These are phyloP conservation scores for Cynara cardunculus DNA, from an alignment of 129 eudicot species.

Conservation along the genomic window DNA sequence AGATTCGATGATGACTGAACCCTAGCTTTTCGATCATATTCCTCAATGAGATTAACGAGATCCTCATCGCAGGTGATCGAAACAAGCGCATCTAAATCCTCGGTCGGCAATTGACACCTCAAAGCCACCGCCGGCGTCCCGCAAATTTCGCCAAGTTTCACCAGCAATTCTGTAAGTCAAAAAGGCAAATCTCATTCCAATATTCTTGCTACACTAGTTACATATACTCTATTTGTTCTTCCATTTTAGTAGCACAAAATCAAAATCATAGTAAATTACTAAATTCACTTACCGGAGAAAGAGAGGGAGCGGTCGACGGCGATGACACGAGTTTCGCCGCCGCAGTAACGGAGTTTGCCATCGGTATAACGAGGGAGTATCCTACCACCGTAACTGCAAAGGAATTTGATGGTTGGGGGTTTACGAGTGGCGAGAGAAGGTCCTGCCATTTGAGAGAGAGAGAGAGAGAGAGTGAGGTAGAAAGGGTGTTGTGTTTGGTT, in stretches of 20 bases:
- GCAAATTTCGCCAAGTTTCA: conserved; percentile 59
- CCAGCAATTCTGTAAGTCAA: conserved; percentile 45
- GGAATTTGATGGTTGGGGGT: conserved; percentile 51
- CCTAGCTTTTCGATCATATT: conserved; percentile 50
- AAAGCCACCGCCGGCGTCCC: conserved; percentile 50
- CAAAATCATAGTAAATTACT: background rate
- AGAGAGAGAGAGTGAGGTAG: background rate
- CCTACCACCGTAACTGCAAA: conserved; percentile 85
- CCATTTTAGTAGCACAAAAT: no score
- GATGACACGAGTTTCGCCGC: conserved; percentile 88
- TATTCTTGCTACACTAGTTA: background rate
- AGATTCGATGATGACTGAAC: conserved; percentile 28
- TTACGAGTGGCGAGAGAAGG: conserved; percentile 15
- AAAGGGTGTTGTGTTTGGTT: conserved; percentile 15
- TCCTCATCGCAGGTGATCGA: conserved; percentile 74
- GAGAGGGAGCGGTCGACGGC: conserved; percentile 65
- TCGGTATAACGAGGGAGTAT: conserved; percentile 87
- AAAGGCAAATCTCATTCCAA: background rate
- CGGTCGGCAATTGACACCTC: conserved; percentile 74
- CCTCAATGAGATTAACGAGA: conserved; percentile 66
- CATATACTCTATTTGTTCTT: background rate
- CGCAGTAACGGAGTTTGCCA: conserved; percentile 91
- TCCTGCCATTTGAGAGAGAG: conserved; percentile 40
- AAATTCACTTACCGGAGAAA: conserved; percentile 55
- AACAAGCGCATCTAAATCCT: conserved; percentile 72